Conservation (phyloP, 306 rosid species). For the Quercus dentata region DNA sequence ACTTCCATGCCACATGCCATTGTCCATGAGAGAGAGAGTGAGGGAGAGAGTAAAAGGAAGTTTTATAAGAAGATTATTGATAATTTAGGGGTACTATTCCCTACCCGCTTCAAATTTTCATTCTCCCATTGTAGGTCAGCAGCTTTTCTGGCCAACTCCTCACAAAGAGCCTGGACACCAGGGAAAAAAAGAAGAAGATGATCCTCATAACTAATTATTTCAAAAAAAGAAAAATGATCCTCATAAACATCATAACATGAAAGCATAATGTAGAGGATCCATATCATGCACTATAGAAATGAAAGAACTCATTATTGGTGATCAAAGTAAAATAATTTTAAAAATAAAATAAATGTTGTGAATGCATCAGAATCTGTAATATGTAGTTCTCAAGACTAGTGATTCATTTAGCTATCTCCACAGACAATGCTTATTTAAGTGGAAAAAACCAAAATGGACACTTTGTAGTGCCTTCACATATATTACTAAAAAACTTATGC, state of each 20-base stretch:
- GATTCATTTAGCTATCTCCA: too few relatives aligned
- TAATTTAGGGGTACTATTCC: constrained; percentile 7
- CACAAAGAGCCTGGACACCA: constrained; percentile 73
- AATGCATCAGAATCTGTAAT: not conserved
- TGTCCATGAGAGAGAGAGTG: not conserved
- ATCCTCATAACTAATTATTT: not conserved
- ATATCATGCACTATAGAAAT: not conserved
- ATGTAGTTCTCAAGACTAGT: not conserved
- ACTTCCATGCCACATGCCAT: not conserved
- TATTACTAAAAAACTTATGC: not conserved
- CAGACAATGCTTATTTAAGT: not conserved
- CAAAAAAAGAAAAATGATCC: not conserved
- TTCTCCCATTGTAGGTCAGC: constrained; percentile 71
- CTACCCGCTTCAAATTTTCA: constrained; percentile 72
- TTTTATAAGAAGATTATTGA: constrained; percentile 12
- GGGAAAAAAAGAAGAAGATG: not conserved
- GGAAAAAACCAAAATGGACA: not conserved
- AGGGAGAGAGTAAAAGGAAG: constrained; percentile 8
- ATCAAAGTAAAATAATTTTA: not conserved
- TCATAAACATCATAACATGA: constrained; percentile 7
- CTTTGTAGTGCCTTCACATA: not conserved
- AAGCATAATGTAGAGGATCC: constrained; percentile 20
- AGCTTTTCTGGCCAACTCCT: constrained; percentile 77
- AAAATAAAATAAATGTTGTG: not conserved
- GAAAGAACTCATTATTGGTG: too few relatives aligned